Base-by-base conservation (phyloP, 148 eudicot genomes). In the Camellia sinensis region DNA sequence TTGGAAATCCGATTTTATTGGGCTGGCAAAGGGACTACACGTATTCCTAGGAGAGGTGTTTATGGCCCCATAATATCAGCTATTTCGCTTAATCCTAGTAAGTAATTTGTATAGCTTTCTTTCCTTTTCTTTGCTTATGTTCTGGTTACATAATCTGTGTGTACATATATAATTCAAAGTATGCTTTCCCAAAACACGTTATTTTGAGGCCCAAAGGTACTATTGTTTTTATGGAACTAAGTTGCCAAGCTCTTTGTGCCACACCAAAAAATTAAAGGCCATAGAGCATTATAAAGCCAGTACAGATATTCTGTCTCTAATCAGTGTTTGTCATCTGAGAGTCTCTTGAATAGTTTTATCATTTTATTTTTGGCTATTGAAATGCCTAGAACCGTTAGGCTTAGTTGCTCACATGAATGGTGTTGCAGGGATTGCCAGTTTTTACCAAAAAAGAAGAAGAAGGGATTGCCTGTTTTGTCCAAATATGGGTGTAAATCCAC, bases 1-100 rank as follows among this genome's bases (percentile, higher is more conserved):
- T 75, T 93, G 77, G 91, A 89, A 86, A 87, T 93, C 79, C 85
- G 87, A 52, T 86, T 93, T 85, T 82, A 88, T 53, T 93, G 94
- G 94, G 85, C 89, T 76, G 88, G 94, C 76, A 91, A 78, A 84
- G 97, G 97, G 82, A 93, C 97, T 78, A 90, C 94, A 48, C 87
- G 92, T 18, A 85, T 91, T 85, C 97, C 94, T 67, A 62, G 60
- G 6, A 86, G 93, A 84, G 94, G 94, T 72, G 91, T 83, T 74
- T 93, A 93, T 82, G 97, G 97, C 40, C 90, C 97, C 67, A 88
- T 93, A 46, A 63, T 93, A 75, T 91, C 97, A 78, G 97, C 97
- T 75, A 93, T 93, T 63, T 88, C 91, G 17, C 91, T 90, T 9
- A 74, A 83, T 79, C 91, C 91, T 37, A 79, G 93, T 89, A 80